Base-by-base conservation (phyloP, 1,284 basidiomycete genomes). In the Volvariella volvacea region DNA sequence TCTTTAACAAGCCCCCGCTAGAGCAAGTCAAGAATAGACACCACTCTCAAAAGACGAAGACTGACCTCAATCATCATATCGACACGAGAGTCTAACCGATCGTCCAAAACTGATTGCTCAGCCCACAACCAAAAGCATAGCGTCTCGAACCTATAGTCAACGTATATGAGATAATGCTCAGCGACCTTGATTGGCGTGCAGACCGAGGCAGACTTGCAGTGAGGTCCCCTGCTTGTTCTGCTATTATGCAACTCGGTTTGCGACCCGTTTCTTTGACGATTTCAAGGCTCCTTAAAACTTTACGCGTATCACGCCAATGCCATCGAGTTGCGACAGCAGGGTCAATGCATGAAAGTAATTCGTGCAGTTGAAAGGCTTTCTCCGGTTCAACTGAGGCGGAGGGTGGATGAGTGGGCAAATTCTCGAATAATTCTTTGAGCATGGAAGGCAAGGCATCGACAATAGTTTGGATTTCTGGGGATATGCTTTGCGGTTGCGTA, bases 221-320 rank as follows among this genome's bases (percentile, higher is more conserved):
- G 1, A 57, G 50, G 22, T 60, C 62, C 34, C 71, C 60, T 20
- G 83, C 75, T 56, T 91, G 85, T 42, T 83, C 76, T 7, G 55
- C 61, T 33, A 89, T 73, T 31, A 90, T 76, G 31, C 86, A 80
- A 50, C 88, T 92, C 0, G 85, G 74, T 21, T 66, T 70, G 30
- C 70, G 70, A 1, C 84, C 80, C 1, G 76, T 79, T 49, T 91
- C 83, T 63, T 80, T 83, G 50, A 93, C 83, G 22, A 98, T 82
- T 38, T 80, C 74, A 1, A 99, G 63, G 49, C 79, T 88, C 20
- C 94, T 76, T 17, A 89, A 63, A 1, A 97, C 86, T 61, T 98
- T 99, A 15, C 96, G 74, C 0, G 88, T 83, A 56, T 99, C 96
- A 49, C 75, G 78, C 90, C 92, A 96, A 62, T 99, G 96, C 95